A percentile compares a stretch with the other conserved stretches of the same genome.
phyloP scores from a whole-genome alignment of 257 asterid species.

The Solanum lycopersicoides region DNA sequence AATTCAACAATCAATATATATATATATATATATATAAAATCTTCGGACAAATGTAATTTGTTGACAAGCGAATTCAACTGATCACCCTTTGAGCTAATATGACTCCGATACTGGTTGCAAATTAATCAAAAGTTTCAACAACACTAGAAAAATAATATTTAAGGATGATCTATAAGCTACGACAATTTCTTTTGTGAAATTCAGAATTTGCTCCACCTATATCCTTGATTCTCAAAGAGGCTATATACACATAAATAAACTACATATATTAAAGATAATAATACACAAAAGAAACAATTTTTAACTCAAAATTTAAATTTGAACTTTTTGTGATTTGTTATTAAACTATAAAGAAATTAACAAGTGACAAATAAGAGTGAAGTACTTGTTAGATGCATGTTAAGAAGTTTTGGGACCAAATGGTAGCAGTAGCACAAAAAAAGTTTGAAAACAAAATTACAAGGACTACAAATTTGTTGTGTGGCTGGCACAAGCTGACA shows the following conservation, averaged over 20 bases:
- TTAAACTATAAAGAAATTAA: too few relatives aligned
- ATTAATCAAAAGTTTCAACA: not conserved
- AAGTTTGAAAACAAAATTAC: not conserved
- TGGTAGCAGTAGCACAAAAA: too few relatives aligned
- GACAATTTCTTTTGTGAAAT: not conserved
- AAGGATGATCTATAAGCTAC: not conserved
- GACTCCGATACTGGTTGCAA: not conserved
- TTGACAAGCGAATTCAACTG: not conserved
- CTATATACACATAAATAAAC: too few relatives aligned
- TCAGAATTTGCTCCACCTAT: not conserved
- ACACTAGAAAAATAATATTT: not conserved
- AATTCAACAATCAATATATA: not conserved
- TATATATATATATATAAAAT: too few relatives aligned
- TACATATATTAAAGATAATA: too few relatives aligned
- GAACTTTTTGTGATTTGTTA: too few relatives aligned
- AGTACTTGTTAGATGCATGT: not conserved
- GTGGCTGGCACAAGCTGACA: not conserved
- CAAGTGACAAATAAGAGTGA: too few relatives aligned
- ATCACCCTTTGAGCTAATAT: not conserved
- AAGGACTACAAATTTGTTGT: not conserved
- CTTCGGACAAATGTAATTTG: not conserved
- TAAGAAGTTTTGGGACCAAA: not conserved
- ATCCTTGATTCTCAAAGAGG: not conserved
- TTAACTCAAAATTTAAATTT: too few relatives aligned
- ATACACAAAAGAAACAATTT: too few relatives aligned